Conservation (phyloP, 2,329 filamentous ascomycete genomes). For the Penicillium freii region DNA sequence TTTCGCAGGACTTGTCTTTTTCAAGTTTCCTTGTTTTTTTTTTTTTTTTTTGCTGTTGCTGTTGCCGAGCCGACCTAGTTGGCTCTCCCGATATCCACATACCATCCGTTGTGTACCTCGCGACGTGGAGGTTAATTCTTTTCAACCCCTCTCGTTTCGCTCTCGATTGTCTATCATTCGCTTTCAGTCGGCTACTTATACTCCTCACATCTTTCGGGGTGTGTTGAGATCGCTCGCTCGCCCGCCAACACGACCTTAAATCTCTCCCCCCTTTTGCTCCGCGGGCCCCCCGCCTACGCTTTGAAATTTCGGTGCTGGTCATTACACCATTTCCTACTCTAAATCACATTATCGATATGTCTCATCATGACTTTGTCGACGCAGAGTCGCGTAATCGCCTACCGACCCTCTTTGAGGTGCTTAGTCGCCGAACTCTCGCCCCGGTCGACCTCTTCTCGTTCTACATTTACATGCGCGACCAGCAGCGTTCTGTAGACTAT, state of each 20-base stretch:
- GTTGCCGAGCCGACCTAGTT: slow-evolving; percentile 10
- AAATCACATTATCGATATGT: slow-evolving; percentile 24
- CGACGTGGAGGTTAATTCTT: slow-evolving; percentile 11
- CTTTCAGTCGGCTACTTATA: not conserved
- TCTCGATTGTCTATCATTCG: slow-evolving; percentile 1
- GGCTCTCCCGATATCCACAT: slow-evolving; percentile 3
- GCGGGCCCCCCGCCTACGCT: slow-evolving; percentile 10
- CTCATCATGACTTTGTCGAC: slow-evolving; percentile 35
- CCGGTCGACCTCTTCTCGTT: slow-evolving; percentile 98
- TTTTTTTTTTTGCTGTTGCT: slow-evolving; percentile 1
- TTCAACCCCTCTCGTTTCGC: slow-evolving; percentile 9
- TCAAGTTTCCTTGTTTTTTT: not conserved
- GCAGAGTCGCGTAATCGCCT: slow-evolving; percentile 70
- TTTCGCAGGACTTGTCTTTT: slow-evolving; percentile 14
- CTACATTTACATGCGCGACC: slow-evolving; percentile 99
- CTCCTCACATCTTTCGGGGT: not conserved
- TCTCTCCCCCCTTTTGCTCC: slow-evolving; percentile 23
- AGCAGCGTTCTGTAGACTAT: slow-evolving; percentile 96
- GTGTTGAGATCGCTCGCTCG: not conserved
- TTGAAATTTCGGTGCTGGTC: slow-evolving; percentile 17
- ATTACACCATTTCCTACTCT: slow-evolving; percentile 8
- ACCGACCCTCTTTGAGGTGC: slow-evolving; percentile 91
- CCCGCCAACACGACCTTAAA: slow-evolving; percentile 8
- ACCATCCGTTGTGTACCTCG: slow-evolving; percentile 11
- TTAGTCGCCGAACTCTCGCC: slow-evolving; percentile 88